A percentile compares a stretch with the other conserved stretches of the same genome.
Conservation (phyloP, 2,329 filamentous ascomycete genomes). For the Volutella citrinella region DNA sequence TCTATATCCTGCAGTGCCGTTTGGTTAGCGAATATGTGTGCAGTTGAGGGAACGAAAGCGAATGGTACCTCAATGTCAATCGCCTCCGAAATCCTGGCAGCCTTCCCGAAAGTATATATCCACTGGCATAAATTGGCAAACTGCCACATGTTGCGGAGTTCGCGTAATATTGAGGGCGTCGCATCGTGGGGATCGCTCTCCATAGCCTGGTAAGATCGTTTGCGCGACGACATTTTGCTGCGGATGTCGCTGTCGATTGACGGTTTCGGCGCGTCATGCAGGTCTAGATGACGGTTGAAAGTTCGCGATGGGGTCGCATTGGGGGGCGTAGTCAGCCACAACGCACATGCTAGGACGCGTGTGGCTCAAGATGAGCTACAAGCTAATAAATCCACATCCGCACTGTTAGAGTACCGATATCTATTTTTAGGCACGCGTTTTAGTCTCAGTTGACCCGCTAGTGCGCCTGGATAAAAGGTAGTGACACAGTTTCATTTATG, state of each 20-base stretch:
- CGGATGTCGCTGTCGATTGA: conserved; percentile 13
- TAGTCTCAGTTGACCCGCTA: too few species aligned
- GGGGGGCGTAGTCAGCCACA: conserved; percentile 28
- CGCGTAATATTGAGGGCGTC: conserved; percentile 44
- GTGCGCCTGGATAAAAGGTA: too few species aligned
- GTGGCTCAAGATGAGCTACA: conserved; percentile 11
- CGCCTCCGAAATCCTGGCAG: conserved; percentile 84
- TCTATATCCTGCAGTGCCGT: conserved; percentile 78
- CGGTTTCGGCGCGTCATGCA: conserved; percentile 24
- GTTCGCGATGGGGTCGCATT: conserved; percentile 21
- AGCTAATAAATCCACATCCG: conserved; percentile 10
- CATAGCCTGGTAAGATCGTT: conserved; percentile 20
- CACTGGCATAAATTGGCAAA: conserved; percentile 94
- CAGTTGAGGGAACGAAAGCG: conserved; percentile 1
- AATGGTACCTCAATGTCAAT: conserved; percentile 79
- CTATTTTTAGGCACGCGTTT: conserved; percentile 20
- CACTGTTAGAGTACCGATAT: conserved; percentile 20
- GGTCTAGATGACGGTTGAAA: conserved; percentile 15
- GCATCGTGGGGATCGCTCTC: conserved; percentile 15
- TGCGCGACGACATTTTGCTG: conserved; percentile 25
- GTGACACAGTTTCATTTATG: too few species aligned
- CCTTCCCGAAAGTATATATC: conserved; percentile 85
- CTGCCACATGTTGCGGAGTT: conserved; percentile 88
- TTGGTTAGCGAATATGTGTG: too few species aligned
- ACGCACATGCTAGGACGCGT: conserved; percentile 18